Base-by-base conservation (phyloP, 768 basidiomycete genomes). In the Vararia minispora region DNA sequence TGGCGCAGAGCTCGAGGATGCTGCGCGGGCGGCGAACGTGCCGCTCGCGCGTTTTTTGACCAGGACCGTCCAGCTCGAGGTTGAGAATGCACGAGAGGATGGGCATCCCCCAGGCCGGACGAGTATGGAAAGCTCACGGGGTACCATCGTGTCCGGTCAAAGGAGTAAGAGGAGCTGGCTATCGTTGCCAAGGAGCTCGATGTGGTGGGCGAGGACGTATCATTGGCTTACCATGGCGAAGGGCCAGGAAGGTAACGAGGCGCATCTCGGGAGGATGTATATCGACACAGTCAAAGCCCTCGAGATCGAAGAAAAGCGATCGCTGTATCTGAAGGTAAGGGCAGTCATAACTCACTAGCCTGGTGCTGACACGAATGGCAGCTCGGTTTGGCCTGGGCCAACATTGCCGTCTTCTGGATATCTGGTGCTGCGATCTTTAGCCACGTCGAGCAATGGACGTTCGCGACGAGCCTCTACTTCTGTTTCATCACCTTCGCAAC, bases 331-430 rank as follows among this genome's bases (percentile, higher is more conserved):
- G 6, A 75, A 85, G 49, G 64, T 81, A 31, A 38, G 50, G 48
- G 11, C 11, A 10, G 4, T 14, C 12, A 7, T 7, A 1, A 6
- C 18, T 25, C 2, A 39, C 8, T 23, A 28, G 12, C n/a, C 28
- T 11, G n/a, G n/a, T 41, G 18, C 23, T 39, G n/a, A 39, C 20
- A 12, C 4, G 22, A 14, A 20, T 40, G 0, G 8, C 39, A 68
- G 64, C 52, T 68, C 22, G 32, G 50, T 2, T 57, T 83, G 14
- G 75, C 78, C 0, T 72, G 73, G 61, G 34, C 54, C 0, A 46
- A 81, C 22, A 88, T 89, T 58, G 51, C 85, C 16, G 46, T 69
- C n/a, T 90, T 90, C 61, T 90, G 87, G 87, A 62, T 74, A 49
- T n/a, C 70, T n/a, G 84, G 85, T 3, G 71, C 79, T 3, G 67